Conservation (phyloP, 345 rosid species). For the Iberis pinnata region DNA sequence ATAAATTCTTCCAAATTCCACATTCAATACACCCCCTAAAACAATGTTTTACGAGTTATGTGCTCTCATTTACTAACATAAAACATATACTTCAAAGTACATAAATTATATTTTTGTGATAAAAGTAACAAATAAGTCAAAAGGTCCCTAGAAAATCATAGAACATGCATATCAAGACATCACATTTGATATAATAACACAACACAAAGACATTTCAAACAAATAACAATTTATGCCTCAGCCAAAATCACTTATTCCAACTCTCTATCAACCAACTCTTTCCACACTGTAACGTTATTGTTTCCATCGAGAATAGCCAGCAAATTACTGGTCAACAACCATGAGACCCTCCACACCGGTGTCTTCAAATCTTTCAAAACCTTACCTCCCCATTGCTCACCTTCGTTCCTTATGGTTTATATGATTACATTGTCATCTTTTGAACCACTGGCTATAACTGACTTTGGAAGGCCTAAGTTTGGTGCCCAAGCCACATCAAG, state of each 20-base stretch:
- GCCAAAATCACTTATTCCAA: constrained; percentile 49
- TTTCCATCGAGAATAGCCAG: constrained; percentile 54
- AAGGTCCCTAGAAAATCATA: no score
- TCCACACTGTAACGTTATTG: constrained; percentile 56
- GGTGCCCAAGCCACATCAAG: constrained; percentile 76
- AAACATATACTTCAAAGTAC: no score
- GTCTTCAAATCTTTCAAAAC: constrained; percentile 54
- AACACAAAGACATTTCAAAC: no score
- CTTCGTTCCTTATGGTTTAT: constrained; percentile 57
- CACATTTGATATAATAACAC: no score
- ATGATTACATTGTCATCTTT: constrained; percentile 60
- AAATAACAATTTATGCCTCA: constrained; percentile 30
- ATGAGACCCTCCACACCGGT: constrained; percentile 59
- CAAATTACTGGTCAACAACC: constrained; percentile 59
- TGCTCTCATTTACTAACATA: no score
- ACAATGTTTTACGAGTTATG: no score
- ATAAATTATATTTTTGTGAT: no score
- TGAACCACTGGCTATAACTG: constrained; percentile 59
- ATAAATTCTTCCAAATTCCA: no score
- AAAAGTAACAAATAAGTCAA: no score
- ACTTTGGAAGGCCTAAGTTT: constrained; percentile 61
- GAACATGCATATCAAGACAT: constrained; percentile 1
- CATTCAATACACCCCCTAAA: no score
- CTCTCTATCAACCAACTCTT: constrained; percentile 55
- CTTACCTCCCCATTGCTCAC: constrained; percentile 56